Conservation (phyloP, 2,329 filamentous ascomycete genomes). For the Aspergillus fumigatus region DNA sequence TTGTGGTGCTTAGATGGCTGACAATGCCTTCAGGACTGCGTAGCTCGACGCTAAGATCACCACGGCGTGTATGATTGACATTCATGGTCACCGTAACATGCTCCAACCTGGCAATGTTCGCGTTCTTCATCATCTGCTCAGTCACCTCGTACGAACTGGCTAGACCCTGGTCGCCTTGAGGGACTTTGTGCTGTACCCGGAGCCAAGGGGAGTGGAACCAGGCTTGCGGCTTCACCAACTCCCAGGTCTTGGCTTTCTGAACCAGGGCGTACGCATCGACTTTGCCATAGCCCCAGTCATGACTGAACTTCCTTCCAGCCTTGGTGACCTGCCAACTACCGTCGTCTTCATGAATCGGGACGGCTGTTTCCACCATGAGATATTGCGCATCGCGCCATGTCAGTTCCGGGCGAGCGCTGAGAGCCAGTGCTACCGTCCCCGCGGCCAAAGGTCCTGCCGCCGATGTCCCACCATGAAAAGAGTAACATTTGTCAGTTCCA, state of each 20-base stretch:
- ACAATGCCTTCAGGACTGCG: constrained; percentile 76
- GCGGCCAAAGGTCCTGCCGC: constrained; percentile 90
- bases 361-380: constrained; percentile 76
- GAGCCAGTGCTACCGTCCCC: constrained; percentile 82
- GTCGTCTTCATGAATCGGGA: constrained; percentile 69
- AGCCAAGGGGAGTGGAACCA: constrained; percentile 95
- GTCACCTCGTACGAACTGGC: constrained; percentile 79
- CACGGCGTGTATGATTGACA: constrained; percentile 76
- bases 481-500: constrained; percentile 72
- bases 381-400: constrained; percentile 95
- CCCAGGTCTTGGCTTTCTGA: constrained; percentile 78
- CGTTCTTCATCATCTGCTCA: constrained; percentile 68
- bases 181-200: constrained; percentile 79
- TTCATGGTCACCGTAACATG: constrained; percentile 99
- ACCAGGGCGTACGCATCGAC: constrained; percentile 83
- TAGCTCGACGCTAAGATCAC: constrained; percentile 88
- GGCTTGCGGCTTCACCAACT: constrained; percentile 87
- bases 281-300: constrained; percentile 94
- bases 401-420: constrained; percentile 79
- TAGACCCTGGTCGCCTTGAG: constrained; percentile 76
- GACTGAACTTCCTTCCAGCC: constrained; percentile 82
- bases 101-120: constrained; percentile 82
- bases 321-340: constrained; percentile 77
- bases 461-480: constrained; percentile 86
- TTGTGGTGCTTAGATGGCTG: constrained; percentile 75